Conservation (phyloP, 169 alveolate species). For the Eimeria sp. region DNA sequence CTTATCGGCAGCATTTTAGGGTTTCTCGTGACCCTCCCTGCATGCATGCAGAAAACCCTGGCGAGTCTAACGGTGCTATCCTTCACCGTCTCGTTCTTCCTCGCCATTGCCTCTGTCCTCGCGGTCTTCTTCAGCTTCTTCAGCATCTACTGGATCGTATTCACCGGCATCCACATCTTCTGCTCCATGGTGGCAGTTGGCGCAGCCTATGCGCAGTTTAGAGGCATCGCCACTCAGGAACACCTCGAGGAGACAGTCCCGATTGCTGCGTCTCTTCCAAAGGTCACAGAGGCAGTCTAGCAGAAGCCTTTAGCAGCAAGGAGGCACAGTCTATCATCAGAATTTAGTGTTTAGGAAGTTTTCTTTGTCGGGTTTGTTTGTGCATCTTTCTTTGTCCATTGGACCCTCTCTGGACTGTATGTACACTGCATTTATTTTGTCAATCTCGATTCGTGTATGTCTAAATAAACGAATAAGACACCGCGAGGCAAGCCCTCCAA, state of each 20-base stretch:
- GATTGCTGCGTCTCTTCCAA: slow-evolving; percentile 24
- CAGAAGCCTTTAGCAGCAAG: neutral
- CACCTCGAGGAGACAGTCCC: slow-evolving; percentile 30
- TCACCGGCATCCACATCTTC: slow-evolving; percentile 64
- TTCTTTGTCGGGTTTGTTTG: neutral
- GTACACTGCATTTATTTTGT: neutral
- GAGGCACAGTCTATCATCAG: too few species aligned
- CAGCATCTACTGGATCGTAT: slow-evolving; percentile 73
- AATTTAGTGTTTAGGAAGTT: too few species aligned
- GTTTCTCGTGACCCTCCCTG: slow-evolving; percentile 51
- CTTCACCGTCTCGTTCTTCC: slow-evolving; percentile 52
- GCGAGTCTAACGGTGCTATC: slow-evolving; percentile 46
- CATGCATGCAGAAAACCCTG: slow-evolving; percentile 58
- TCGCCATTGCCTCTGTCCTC: slow-evolving; percentile 5
- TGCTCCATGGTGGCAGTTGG: slow-evolving; percentile 63
- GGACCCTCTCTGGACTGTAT: neutral
- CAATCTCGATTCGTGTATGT: neutral
- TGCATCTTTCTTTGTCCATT: too few species aligned
- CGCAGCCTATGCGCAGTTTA: slow-evolving; percentile 65
- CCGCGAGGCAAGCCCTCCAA: too few species aligned
- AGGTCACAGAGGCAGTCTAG: slow-evolving; percentile 1
- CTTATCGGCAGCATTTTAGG: slow-evolving; percentile 70
- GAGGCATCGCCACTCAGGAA: slow-evolving; percentile 14
- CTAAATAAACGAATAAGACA: neutral
- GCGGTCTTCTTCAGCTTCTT: slow-evolving; percentile 48